phyloP scores from a whole-genome alignment of 352 stramenopile genomes.

The Globisporangium spinosum region DNA sequence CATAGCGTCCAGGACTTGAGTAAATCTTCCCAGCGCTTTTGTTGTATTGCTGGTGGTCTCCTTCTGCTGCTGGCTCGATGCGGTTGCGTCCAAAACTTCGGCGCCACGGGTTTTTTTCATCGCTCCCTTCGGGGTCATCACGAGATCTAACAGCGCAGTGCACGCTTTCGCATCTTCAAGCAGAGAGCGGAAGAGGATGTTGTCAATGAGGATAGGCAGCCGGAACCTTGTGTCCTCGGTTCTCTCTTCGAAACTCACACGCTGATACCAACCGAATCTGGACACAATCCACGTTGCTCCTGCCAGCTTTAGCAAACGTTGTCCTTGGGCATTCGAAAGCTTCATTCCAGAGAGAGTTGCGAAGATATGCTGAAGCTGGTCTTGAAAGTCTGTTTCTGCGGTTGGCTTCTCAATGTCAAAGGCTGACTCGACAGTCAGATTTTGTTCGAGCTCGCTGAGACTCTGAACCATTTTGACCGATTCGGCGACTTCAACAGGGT shows the following conservation, averaged over 20 bases:
- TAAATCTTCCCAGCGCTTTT: conserved; percentile 18
- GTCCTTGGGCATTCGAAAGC: conserved; percentile 57
- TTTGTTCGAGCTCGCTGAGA: conserved; percentile 10
- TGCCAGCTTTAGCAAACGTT: conserved; percentile 48
- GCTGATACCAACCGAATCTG: background rate
- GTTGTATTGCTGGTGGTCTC: background rate
- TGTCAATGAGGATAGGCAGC: conserved; percentile 2
- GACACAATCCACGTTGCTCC: conserved; percentile 43
- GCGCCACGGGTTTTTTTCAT: conserved; percentile 40
- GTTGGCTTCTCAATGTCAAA: background rate
- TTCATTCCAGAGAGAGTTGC: conserved; percentile 34
- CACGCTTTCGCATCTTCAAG: conserved; percentile 23
- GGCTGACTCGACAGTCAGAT: background rate
- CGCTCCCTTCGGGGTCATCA: conserved; percentile 44
- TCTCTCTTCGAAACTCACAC: background rate
- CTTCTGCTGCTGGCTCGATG: conserved; percentile 5
- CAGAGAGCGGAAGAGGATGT: conserved; percentile 23
- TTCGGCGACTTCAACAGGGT: background rate
- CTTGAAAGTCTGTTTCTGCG: background rate
- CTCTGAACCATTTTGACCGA: conserved; percentile 10
- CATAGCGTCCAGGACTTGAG: conserved; percentile 26
- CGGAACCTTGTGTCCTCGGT: background rate
- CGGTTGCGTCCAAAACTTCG: conserved; percentile 19
- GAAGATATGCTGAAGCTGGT: conserved; percentile 17
- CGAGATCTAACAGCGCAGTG: conserved; percentile 35